These are phyloP conservation scores for Hericium alpestre DNA, from an alignment of 768 basidiomycete species.

Conservation along the genomic window DNA sequence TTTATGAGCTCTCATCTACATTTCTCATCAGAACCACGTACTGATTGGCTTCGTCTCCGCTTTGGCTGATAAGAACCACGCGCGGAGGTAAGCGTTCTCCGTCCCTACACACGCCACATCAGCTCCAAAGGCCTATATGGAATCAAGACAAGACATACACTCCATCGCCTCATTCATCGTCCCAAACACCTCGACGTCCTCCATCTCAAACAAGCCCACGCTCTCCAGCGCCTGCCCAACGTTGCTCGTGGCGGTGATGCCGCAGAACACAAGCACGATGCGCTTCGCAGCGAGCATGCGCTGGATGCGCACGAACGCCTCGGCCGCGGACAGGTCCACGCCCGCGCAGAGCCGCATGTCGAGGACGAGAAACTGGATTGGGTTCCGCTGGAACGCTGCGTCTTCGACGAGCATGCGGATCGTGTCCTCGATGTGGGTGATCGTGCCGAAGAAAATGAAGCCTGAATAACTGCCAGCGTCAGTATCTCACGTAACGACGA, in stretches of 20 bases:
- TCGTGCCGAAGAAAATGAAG: slow-evolving; percentile 90
- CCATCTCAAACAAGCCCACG: slow-evolving; percentile 71
- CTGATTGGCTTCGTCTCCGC: slow-evolving; percentile 34
- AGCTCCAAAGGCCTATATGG: neutral
- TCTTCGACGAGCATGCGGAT: slow-evolving; percentile 67
- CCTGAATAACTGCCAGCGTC: slow-evolving; percentile 28
- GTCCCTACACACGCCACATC: slow-evolving; percentile 55
- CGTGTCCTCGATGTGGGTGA: slow-evolving; percentile 78
- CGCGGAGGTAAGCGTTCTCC: slow-evolving; percentile 82
- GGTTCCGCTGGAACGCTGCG: slow-evolving; percentile 58
- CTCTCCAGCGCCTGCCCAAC: slow-evolving; percentile 66
- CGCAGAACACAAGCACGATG: slow-evolving; percentile 87
- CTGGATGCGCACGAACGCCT: slow-evolving; percentile 89
- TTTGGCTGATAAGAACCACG: slow-evolving; percentile 66
- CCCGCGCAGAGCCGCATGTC: slow-evolving; percentile 81
- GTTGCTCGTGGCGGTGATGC: slow-evolving; percentile 49
- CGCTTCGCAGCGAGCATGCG: slow-evolving; percentile 62
- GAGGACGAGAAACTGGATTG: slow-evolving; percentile 83
- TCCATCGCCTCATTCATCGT: slow-evolving; percentile 88
- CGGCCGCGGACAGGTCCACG: slow-evolving; percentile 90
- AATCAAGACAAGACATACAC: slow-evolving; percentile 39
- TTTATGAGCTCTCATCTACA: neutral
- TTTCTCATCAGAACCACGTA: slow-evolving; percentile 24
- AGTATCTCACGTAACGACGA: neutral
- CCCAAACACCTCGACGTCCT: slow-evolving; percentile 71